Evolutionary conservation across 2,329 filamentous ascomycete species (phyloP).

Genomic region (Penicillium thymicola): DNA sequence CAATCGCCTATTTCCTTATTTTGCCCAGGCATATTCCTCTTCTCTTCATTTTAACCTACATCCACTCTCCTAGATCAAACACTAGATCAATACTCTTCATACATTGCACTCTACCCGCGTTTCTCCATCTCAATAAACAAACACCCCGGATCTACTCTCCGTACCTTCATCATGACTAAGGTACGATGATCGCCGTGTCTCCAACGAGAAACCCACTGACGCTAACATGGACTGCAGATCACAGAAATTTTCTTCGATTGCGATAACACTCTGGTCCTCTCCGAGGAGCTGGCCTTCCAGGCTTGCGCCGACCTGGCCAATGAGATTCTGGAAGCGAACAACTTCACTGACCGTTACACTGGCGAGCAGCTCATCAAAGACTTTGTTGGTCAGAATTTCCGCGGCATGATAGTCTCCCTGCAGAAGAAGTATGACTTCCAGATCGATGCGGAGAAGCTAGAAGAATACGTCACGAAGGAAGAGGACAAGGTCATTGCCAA

Average conservation of each 20-base stretch:
- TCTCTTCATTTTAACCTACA: background rate
- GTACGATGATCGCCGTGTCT: constrained; percentile 20
- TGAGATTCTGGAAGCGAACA: constrained; percentile 68
- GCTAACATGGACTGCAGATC: constrained; percentile 49
- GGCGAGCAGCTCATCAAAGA: constrained; percentile 74
- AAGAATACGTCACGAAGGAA: constrained; percentile 71
- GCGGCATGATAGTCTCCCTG: constrained; percentile 78
- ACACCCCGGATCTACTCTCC: constrained; percentile 3
- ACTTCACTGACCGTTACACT: constrained; percentile 68
- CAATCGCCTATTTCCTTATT: constrained; percentile 10
- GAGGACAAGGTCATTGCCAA: constrained; percentile 81
- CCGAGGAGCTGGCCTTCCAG: constrained; percentile 86
- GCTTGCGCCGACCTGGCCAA: constrained; percentile 88
- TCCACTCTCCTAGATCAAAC: background rate
- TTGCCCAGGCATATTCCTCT: background rate
- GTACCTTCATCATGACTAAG: constrained; percentile 33
- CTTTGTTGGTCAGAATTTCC: constrained; percentile 93
- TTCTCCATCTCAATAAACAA: constrained; percentile 2
- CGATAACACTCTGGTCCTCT: constrained; percentile 90
- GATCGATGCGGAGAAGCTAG: constrained; percentile 65
- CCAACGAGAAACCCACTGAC: constrained; percentile 5
- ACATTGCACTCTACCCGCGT: background rate
- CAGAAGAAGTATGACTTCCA: constrained; percentile 72
- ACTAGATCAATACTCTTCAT: background rate
- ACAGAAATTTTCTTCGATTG: constrained; percentile 70